Percentiles rank a stretch among this genome's conserved stretches.
Conservation (phyloP, 2,329 filamentous ascomycete genomes). For the Aspergillus aculeatinus region DNA sequence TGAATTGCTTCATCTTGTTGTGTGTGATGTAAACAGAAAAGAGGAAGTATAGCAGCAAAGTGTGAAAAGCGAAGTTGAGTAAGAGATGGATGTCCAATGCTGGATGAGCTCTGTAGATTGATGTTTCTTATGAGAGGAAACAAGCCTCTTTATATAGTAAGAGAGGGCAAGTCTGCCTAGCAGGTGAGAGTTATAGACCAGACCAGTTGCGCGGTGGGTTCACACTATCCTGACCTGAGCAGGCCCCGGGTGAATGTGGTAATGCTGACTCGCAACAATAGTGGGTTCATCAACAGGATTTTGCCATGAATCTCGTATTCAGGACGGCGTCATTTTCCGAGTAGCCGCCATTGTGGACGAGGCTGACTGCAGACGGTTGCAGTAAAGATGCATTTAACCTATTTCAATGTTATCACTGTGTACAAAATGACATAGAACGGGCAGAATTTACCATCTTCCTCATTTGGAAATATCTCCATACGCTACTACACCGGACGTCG, state of each 20-base stretch:
- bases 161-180: too few species aligned
- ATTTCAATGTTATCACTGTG: not conserved
- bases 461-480: not conserved
- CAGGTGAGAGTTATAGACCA: too few species aligned
- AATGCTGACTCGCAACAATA: not conserved
- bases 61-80: too few species aligned
- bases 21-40: too few species aligned
- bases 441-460: not conserved
- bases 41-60: too few species aligned
- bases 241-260: not conserved
- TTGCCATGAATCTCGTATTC: not conserved
- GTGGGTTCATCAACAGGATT: not conserved
- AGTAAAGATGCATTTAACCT: not conserved
- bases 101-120: too few species aligned
- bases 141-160: too few species aligned
- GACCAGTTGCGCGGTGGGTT: too few species aligned
- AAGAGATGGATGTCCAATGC: too few species aligned
- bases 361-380: not conserved
- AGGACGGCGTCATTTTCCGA: not conserved
- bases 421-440: not conserved
- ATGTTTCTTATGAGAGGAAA: too few species aligned
- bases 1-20: too few species aligned
- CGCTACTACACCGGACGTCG: not conserved
- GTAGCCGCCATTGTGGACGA: not conserved
- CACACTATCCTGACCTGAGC: not conserved